phyloP scores from a whole-genome alignment of 2,329 filamentous ascomycete species.

The Pyrenochaeta sp. region DNA sequence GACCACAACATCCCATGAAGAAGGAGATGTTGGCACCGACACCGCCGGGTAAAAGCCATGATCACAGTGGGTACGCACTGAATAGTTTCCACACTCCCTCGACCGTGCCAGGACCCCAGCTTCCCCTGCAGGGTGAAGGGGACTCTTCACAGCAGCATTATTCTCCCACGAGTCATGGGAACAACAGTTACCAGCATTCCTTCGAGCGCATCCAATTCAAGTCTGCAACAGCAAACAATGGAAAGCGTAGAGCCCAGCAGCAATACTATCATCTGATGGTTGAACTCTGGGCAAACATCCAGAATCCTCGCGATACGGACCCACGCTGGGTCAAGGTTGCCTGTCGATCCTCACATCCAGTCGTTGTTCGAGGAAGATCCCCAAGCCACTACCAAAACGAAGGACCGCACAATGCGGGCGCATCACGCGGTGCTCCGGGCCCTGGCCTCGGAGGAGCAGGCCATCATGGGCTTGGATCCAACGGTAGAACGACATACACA shows the following conservation, averaged over 20 bases:
- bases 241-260: conserved; percentile 86
- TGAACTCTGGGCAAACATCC: conserved; percentile 60
- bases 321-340: conserved; percentile 49
- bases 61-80: conserved; percentile 50
- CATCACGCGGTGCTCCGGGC: conserved; percentile 43
- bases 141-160: conserved; percentile 43
- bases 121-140: conserved; percentile 51
- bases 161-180: conserved; percentile 43
- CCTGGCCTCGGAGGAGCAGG: conserved; percentile 39
- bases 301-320: conserved; percentile 34
- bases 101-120: conserved; percentile 45
- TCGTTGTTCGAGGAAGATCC: conserved; percentile 51
- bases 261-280: conserved; percentile 93
- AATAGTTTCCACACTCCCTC: conserved; percentile 47
- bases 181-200: conserved; percentile 58
- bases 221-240: conserved; percentile 91
- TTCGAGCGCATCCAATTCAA: conserved; percentile 97
- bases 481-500: conserved; percentile 59
- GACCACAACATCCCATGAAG: conserved; percentile 75
- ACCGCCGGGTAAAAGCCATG: conserved; percentile 59
- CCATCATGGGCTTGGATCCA: conserved; percentile 70
- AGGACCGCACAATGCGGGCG: conserved; percentile 50
- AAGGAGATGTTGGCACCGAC: conserved; percentile 74
- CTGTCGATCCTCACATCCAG: conserved; percentile 43
- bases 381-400: conserved; percentile 57